A percentile compares a stretch with the other conserved stretches of the same genome.
phyloP scores from a whole-genome alignment of 208 protist genomes.

The Perkinsela sp. region DNA sequence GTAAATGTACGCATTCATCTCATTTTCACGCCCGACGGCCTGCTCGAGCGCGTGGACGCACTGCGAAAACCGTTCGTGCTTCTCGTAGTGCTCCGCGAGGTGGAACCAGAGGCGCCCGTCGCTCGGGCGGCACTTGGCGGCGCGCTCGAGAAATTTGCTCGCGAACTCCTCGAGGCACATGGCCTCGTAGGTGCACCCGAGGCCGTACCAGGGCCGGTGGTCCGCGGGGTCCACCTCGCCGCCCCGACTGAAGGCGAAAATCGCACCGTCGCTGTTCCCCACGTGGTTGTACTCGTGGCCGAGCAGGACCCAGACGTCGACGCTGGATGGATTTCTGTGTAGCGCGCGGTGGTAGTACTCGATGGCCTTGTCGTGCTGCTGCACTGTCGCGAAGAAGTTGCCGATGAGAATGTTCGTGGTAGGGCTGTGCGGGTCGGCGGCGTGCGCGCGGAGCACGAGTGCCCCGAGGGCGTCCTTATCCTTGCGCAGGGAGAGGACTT shows the following conservation, averaged over 20 bases:
- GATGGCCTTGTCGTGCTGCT: neutral
- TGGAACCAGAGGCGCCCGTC: neutral
- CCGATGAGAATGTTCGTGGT: neutral
- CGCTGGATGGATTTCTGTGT: neutral
- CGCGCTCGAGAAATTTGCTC: neutral
- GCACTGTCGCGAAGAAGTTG: neutral
- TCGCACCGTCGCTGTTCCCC: neutral
- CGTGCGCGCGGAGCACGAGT: neutral
- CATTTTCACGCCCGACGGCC: neutral
- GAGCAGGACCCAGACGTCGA: neutral
- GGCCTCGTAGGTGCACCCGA: neutral
- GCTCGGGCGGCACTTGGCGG: neutral
- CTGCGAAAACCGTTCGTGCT: neutral
- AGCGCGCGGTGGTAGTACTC: neutral
- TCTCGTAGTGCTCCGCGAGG: neutral
- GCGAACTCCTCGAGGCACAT: neutral
- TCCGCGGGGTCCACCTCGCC: neutral
- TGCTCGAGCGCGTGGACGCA: neutral
- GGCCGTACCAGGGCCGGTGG: neutral
- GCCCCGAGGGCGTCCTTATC: neutral
- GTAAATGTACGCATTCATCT: neutral
- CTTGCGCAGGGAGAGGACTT: neutral
- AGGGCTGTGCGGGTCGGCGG: neutral
- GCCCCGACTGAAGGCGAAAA: neutral
- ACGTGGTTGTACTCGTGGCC: neutral